Conservation (phyloP, 2,329 filamentous ascomycete species). For the Trichophyton simii region DNA sequence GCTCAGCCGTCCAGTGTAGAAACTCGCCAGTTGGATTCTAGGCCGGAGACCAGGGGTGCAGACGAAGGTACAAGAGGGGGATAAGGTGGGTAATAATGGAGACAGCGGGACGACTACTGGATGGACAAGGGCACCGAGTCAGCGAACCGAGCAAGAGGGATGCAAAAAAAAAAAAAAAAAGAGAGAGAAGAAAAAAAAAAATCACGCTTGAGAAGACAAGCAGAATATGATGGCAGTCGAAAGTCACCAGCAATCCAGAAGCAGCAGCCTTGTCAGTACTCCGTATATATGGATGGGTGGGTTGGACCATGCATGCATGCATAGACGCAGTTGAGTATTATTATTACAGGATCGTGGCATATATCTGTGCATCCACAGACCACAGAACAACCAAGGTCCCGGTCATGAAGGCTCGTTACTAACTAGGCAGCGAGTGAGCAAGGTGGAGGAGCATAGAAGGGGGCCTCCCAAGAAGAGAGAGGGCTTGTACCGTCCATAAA, state of each 20-base stretch:
- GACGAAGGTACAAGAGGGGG: too few species aligned
- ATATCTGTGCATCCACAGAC: slow-evolving; percentile 1
- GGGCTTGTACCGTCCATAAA: background rate
- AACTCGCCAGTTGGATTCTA: background rate
- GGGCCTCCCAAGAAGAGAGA: background rate
- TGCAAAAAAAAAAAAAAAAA: background rate
- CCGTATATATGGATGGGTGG: background rate
- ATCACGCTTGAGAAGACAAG: background rate
- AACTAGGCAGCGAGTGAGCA: background rate
- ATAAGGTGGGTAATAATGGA: background rate
- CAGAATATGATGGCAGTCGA: background rate
- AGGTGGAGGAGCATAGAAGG: background rate
- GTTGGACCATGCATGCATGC: background rate
- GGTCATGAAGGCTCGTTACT: background rate
- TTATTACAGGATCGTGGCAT: slow-evolving; percentile 2
- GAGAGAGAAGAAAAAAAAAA: background rate
- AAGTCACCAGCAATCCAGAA: background rate
- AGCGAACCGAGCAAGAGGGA: background rate
- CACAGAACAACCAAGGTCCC: background rate
- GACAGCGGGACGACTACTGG: slow-evolving; percentile 1
- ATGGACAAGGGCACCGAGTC: background rate
- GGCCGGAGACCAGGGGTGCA: background rate
- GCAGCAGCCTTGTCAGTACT: background rate
- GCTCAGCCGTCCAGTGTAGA: background rate
- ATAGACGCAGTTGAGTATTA: slow-evolving; percentile 3